phyloP scores from a whole-genome alignment of 441 rosid species.

The Bruguiera hainesii region DNA sequence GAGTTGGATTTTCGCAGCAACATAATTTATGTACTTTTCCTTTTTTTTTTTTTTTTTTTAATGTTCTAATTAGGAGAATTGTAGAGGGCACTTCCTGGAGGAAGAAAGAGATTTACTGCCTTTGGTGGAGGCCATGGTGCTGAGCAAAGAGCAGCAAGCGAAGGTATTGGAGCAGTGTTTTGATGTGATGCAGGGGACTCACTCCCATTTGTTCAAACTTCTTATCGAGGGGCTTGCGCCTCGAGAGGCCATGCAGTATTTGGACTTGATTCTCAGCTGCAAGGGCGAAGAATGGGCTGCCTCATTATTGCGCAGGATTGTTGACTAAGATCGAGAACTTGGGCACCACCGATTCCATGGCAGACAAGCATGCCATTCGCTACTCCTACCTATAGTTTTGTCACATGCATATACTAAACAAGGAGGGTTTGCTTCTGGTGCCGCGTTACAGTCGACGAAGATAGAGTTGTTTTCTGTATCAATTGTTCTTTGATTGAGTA shows the following conservation, averaged over 20 bases:
- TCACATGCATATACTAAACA: too few relatives aligned
- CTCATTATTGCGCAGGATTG: slow-evolving; percentile 19
- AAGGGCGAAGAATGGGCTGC: slow-evolving; percentile 26
- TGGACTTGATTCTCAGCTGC: slow-evolving; percentile 42
- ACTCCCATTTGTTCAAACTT: slow-evolving; percentile 46
- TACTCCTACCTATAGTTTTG: too few relatives aligned
- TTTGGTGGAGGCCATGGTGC: slow-evolving; percentile 55
- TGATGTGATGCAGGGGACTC: slow-evolving; percentile 51
- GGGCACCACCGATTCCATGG: too few relatives aligned
- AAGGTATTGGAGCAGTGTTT: slow-evolving; percentile 41
- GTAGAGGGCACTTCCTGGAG: slow-evolving; percentile 54
- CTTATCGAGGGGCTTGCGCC: slow-evolving; percentile 59
- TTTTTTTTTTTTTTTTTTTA: not conserved
- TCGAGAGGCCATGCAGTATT: slow-evolving; percentile 59
- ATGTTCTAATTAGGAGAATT: slow-evolving; percentile 33
- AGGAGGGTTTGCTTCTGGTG: too few relatives aligned
- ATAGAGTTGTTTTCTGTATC: too few relatives aligned
- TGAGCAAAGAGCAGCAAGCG: slow-evolving; percentile 44
- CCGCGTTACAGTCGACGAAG: too few relatives aligned
- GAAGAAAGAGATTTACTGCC: slow-evolving; percentile 61
- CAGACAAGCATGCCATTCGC: too few relatives aligned
- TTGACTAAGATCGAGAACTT: slow-evolving; percentile 6
- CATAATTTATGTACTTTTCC: not conserved
- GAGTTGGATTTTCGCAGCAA: not conserved
- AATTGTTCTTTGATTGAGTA: too few relatives aligned